Base-by-base conservation (phyloP, 345 rosid genomes). In the Cochlearia excelsa region DNA sequence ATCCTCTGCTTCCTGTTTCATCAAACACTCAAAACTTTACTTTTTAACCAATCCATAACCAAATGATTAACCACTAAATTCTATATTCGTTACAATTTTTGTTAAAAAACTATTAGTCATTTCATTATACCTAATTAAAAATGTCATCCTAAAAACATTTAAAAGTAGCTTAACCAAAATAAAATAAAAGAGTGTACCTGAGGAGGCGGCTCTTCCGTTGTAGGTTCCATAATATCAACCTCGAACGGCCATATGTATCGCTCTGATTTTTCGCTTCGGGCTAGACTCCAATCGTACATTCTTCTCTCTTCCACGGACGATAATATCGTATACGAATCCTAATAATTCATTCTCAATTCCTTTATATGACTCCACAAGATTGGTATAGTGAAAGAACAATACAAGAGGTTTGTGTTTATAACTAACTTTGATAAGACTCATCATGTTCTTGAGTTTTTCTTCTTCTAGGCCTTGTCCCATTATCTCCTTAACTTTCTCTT, bases 241-340 rank as follows among this genome's bases (percentile, higher is more conserved):
- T 91, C 86, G 46, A 71, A 87, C 2, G 96, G 96, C 98, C 98
- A 91, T 2, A 74, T 57, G 59, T 85, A 88, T 35, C 61, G 66
- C 1, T 82, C 96, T 37, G 95, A 72, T 59, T 46, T 66, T 31
- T 56, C 82, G 46, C 61, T 83, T 51, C 97, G 83, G 0, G 80
- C 82, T 80, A 91, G 69, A 74, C 98, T 91, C 98, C 98, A 91
- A 54, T 87, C 96, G 42, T 91, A 91, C 81, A 91, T 30, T 69
- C 98, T 81, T 61, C 89, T 84, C 71, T 91, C 98, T 54, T 87
- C 80, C 50, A 30, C 67, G 1, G 89, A 40, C 3, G 95, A 87
- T 63, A 91, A 68, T 7, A 87, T 79, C 11, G 78, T 56, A 66
- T 85, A 82, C 0, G 96, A 79, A 57, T 87, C 95, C 98, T 91